Base-by-base conservation (phyloP, 2,329 filamentous ascomycete species). In the Aspergillus texensis region DNA sequence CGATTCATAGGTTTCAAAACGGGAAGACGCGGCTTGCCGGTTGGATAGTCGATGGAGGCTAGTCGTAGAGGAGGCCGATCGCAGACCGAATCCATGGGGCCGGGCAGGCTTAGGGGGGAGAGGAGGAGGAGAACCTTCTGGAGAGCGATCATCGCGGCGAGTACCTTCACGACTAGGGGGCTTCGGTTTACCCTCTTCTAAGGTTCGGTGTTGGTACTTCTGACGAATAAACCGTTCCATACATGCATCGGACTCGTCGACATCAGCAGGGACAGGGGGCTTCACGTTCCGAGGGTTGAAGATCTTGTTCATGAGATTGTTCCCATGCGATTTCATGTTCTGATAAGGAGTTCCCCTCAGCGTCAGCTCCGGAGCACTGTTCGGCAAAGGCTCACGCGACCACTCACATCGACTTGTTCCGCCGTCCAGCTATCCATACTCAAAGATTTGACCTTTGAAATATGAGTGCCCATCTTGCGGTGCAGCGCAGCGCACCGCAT, bases 351-450 rank as follows among this genome's bases (percentile, higher is more conserved):
- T 36, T 21, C 21, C 52, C 32, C 32, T 41, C 11, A n/a, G 24
- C 16, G n/a, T 55, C 52, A 55, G 52, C 52, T 24, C 32, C 21
- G 6, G n/a, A 16, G 21, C 10, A 24, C 48, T 12, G 21, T 12
- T 3, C 24, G 2, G 26, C 32, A 57, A 58, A 34, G 43, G 54
- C 34, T 53, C 43, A 21, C 8, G 24, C 28, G 14, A 48, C 55
- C 63, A 80, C 87, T 80, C 83, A 97, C 94, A 81, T 99, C 95
- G 67, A 99, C 94, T 81, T 99, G 95, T 65, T 98, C 95, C 74
- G 90, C 90, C 56, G 91, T 89, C 95, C 95, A 99, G 70, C 91
- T 95, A 80, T 99, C 95, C 94, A 99, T 98, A 78, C 91, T 98
- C 81, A 99, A 80, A 43, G 94, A 98, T 80, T 99, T 99, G 83